A percentile compares a stretch with the other conserved stretches of the same genome.
Evolutionary conservation across 2,329 filamentous ascomycete genomes (phyloP).

Genomic region (Fusarium torreyae): DNA sequence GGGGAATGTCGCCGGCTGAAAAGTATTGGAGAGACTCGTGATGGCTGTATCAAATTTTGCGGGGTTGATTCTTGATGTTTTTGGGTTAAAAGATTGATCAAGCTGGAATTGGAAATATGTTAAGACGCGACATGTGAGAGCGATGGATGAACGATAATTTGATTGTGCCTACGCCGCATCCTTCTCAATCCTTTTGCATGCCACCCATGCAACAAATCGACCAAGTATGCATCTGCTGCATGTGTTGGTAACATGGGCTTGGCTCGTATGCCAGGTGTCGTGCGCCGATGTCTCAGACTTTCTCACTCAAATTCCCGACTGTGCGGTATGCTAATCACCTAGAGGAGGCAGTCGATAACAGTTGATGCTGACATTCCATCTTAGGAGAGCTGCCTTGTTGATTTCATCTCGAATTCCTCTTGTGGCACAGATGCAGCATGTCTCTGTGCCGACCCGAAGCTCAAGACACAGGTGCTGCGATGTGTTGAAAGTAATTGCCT

Average conservation of each 20-base stretch:
- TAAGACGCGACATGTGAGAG: too few species aligned
- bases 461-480: background rate
- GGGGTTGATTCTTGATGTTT: too few species aligned
- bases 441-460: slow-evolving; percentile 2
- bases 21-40: background rate
- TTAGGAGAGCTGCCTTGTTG: background rate
- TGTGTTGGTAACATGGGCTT: background rate
- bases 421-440: background rate
- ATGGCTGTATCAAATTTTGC: background rate
- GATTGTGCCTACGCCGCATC: too few species aligned
- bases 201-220: background rate
- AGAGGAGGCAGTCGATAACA: too few species aligned
- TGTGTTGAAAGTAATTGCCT: slow-evolving; percentile 4
- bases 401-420: background rate
- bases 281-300: background rate
- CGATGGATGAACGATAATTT: too few species aligned
- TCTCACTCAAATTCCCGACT: background rate
- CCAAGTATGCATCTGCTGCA: background rate
- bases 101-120: too few species aligned
- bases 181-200: background rate
- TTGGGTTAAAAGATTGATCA: too few species aligned
- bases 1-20: background rate
- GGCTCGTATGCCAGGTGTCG: background rate
- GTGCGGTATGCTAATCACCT: background rate
- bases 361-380: background rate